A percentile compares a stretch with the other conserved stretches of the same genome.
These are phyloP conservation scores for Saturnispora mendoncae DNA, from an alignment of 805 yeast genomes.

Conservation along the genomic window DNA sequence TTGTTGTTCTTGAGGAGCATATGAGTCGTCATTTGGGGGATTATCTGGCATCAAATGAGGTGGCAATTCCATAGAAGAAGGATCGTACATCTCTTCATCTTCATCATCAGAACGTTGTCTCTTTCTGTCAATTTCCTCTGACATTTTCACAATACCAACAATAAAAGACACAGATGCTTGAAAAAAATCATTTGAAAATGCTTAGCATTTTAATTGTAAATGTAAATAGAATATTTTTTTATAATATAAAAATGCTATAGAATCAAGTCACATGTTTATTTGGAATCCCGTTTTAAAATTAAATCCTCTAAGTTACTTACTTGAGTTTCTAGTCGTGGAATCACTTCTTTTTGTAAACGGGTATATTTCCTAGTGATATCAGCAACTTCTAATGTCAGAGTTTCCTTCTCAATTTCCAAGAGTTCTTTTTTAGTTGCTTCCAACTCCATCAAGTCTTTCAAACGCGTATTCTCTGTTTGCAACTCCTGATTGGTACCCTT, in stretches of 20 bases:
- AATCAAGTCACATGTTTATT: too few relatives aligned
- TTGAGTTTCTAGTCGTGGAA: constrained; percentile 41
- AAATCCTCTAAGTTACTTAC: constrained; percentile 27
- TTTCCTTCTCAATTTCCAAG: constrained; percentile 29
- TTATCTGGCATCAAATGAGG: constrained; percentile 3
- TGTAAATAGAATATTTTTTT: not conserved
- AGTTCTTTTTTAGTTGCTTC: constrained; percentile 34
- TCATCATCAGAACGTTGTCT: constrained; percentile 7
- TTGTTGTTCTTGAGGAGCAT: constrained; percentile 1
- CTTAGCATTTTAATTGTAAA: too few relatives aligned
- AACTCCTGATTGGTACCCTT: constrained; percentile 15
- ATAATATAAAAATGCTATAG: too few relatives aligned
- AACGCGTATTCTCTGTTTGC: not conserved
- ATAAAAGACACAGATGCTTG: not conserved
- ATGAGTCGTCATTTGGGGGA: not conserved
- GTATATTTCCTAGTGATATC: constrained; percentile 34
- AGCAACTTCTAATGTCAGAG: constrained; percentile 32
- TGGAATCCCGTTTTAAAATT: not conserved
- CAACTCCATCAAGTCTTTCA: constrained; percentile 6
- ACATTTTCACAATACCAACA: not conserved
- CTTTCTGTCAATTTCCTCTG: constrained; percentile 3
- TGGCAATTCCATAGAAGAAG: constrained; percentile 2
- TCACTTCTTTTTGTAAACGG: constrained; percentile 32
- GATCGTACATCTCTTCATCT: constrained; percentile 4
- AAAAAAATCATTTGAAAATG: not conserved